Evolutionary conservation across 768 basidiomycete species (phyloP), one percentile per base, ranked within the genome.

Genomic region (Hemileccinum rubropunctum): DNA sequence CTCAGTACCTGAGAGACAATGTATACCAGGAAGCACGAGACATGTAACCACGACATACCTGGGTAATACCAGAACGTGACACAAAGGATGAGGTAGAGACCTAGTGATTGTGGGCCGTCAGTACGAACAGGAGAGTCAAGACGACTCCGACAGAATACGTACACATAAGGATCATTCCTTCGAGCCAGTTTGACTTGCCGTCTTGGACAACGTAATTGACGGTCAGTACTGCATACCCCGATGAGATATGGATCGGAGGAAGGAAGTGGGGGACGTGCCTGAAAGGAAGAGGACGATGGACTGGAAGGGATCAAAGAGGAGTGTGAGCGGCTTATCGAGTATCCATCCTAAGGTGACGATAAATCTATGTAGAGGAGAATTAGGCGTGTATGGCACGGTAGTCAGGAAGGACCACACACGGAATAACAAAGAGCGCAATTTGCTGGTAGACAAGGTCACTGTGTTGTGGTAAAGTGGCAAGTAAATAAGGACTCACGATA

Each of bases 101-200:
- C 76, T 78, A 34, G 3, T 28, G 27, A 18, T 12, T 6, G 18
- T 6, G 17, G n/a, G 18, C 18, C 3, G 28, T 30, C 28, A 30
- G 28, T n/a, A 23, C 8, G 11, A 17, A 17, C 10, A 38, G 12
- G 13, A 21, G 28, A 8, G 37, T 21, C 30, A 8, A 18, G 17
- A 2, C n/a, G 17, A 17, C 23, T 23, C 23, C 35, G 6, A 36
- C 12, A 32, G 4, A 39, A 26, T 6, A 64, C 72, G 44, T 55
- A 79, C 84, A 82, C 49, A 91, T 80, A 15, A 91, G 75, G 47
- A 91, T 82, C 58, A 83, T 68, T 23, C 91, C 91, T 68, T 95
- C 91, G 17, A 97, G 75, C 84, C 92, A 97, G 65, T 95, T 95
- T 21, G 85, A 88, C 62, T 82, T 88, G 12, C 92, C 91, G 57